phyloP scores from a whole-genome alignment of 176 grass and related monocot genomes.

The Oryza meridionalis region DNA sequence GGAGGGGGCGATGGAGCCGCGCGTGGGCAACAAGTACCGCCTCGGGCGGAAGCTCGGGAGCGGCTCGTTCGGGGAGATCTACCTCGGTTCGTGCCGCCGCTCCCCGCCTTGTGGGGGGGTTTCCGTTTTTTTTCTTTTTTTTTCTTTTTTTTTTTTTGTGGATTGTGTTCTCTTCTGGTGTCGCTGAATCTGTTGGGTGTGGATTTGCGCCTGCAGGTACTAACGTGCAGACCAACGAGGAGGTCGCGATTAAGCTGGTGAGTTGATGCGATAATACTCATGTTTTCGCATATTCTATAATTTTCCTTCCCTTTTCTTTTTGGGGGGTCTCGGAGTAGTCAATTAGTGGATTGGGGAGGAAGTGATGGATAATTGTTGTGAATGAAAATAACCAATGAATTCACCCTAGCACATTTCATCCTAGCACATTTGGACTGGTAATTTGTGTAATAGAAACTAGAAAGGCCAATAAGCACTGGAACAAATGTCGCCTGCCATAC shows the following conservation, averaged over 20 bases:
- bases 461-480: neutral
- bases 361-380: neutral
- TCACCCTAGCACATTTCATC: slow-evolving; percentile 11
- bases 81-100: slow-evolving; percentile 46
- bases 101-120: neutral
- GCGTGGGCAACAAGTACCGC: slow-evolving; percentile 68
- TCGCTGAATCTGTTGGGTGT: slow-evolving; percentile 5
- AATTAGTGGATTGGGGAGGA: neutral
- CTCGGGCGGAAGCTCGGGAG: slow-evolving; percentile 73
- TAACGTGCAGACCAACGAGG: slow-evolving; percentile 76
- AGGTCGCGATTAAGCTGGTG: slow-evolving; percentile 89
- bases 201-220: slow-evolving; percentile 58
- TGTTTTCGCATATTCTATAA: neutral
- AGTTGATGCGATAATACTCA: slow-evolving; percentile 32
- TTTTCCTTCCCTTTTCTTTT: neutral
- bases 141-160: slow-evolving; percentile 14
- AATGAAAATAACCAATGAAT: neutral
- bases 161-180: neutral
- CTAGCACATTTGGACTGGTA: neutral
- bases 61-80: slow-evolving; percentile 73
- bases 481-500: neutral
- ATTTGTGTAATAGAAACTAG: neutral
- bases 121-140: neutral
- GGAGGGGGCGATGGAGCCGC: slow-evolving; percentile 52
- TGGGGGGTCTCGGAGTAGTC: neutral